These are phyloP conservation scores for Plasmodium vivax DNA, from an alignment of 169 alveolate species.

Conservation along the genomic window DNA sequence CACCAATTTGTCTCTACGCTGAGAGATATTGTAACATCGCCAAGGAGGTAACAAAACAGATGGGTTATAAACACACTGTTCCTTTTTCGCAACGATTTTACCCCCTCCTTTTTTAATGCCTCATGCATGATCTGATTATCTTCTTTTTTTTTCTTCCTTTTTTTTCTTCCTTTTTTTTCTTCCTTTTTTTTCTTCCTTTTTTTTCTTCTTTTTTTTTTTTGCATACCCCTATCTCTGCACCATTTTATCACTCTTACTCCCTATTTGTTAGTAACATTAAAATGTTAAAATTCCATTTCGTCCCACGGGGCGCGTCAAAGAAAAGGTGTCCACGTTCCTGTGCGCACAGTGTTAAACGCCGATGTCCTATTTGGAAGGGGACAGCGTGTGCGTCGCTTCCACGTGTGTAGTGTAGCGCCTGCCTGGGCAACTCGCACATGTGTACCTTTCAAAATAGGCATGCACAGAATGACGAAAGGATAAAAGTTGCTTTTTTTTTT, in stretches of 20 bases:
- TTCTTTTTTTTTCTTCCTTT: neutral
- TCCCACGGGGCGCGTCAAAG: neutral
- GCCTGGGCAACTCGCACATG: neutral
- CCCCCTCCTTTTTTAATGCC: conserved; percentile 2
- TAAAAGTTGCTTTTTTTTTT: neutral
- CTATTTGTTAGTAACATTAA: conserved; percentile 7
- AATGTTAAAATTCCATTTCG: neutral
- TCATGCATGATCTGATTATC: neutral
- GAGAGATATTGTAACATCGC: neutral
- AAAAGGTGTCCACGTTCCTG: neutral
- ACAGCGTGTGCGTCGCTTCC: neutral
- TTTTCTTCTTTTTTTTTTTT: neutral
- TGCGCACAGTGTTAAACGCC: neutral
- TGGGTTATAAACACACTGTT: neutral
- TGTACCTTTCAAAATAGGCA: neutral
- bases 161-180: neutral
- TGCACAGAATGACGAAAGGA: neutral
- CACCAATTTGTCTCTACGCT: conserved; percentile 14
- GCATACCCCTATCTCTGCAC: neutral
- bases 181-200: too few relatives aligned
- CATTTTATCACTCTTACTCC: neutral
- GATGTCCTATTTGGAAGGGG: neutral
- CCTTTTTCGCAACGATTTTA: neutral
- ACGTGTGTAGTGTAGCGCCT: too few relatives aligned
- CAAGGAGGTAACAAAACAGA: conserved; percentile 18